Evolutionary conservation across 2,329 filamentous ascomycete genomes (phyloP).

Genomic region (Rhexocercosporidium sp.): DNA sequence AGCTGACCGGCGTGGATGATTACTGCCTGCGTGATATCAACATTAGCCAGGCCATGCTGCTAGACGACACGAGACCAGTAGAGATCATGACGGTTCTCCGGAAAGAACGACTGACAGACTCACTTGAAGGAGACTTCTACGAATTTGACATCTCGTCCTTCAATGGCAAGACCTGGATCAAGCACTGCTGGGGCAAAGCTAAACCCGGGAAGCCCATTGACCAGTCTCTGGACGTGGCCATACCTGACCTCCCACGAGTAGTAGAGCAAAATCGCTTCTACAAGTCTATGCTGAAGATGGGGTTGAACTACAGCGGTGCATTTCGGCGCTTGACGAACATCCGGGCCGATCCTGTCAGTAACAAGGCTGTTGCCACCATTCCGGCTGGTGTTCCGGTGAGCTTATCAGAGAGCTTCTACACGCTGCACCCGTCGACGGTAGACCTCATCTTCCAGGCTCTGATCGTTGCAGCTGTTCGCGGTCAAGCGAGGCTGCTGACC

Average conservation of each 20-base stretch:
- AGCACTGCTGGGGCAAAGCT: conserved; percentile 17
- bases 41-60: conserved; percentile 36
- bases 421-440: conserved; percentile 21
- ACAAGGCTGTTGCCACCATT: conserved; percentile 8
- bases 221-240: background rate
- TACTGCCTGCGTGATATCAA: conserved; percentile 32
- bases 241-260: background rate
- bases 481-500: conserved; percentile 3
- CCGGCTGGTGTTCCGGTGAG: background rate
- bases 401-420: background rate
- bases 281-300: conserved; percentile 29
- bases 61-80: conserved; percentile 23
- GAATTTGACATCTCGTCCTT: conserved; percentile 20
- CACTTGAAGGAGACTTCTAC: conserved; percentile 19
- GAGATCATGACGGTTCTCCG: conserved; percentile 39
- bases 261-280: background rate
- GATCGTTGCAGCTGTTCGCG: conserved; percentile 11
- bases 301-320: conserved; percentile 35
- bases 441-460: conserved; percentile 21
- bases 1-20: conserved; percentile 30
- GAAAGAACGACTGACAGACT: conserved; percentile 31
- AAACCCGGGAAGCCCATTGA: background rate
- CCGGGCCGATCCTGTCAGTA: conserved; percentile 15
- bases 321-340: conserved; percentile 33
- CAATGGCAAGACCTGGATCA: conserved; percentile 17